A percentile compares a stretch with the other conserved stretches of the same genome.
phyloP scores from a whole-genome alignment of 352 stramenopile species.

The Phytophthora agathidicida region DNA sequence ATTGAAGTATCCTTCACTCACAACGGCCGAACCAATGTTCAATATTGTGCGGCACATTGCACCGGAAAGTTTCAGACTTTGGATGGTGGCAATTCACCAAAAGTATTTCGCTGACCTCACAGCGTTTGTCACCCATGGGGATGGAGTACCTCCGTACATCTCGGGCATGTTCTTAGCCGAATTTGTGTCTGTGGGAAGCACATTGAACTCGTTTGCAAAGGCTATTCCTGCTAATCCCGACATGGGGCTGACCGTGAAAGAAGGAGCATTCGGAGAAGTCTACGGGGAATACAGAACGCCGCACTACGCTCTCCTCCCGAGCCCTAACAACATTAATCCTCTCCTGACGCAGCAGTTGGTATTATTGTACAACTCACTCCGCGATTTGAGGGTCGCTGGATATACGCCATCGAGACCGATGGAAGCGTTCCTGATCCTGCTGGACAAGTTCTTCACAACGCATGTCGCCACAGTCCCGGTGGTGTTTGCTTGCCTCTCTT shows the following conservation, averaged over 20 bases:
- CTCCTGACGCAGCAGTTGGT: constrained; percentile 27
- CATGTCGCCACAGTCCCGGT: constrained; percentile 25
- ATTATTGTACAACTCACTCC: constrained; percentile 28
- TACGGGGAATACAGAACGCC: constrained; percentile 20
- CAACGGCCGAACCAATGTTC: not conserved
- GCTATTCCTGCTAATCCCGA: constrained; percentile 9
- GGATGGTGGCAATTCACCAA: constrained; percentile 1
- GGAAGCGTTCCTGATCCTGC: not conserved
- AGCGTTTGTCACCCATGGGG: not conserved
- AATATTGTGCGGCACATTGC: not conserved
- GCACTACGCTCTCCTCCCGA: constrained; percentile 10
- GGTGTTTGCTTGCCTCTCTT: constrained; percentile 38
- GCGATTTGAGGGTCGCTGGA: constrained; percentile 7
- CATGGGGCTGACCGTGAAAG: constrained; percentile 7
- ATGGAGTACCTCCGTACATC: constrained; percentile 10
- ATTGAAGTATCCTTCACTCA: not conserved
- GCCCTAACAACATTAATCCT: constrained; percentile 10
- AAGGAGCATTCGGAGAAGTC: constrained; percentile 20
- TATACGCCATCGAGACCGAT: not conserved
- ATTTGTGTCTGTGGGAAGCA: constrained; percentile 16
- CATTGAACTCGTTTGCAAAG: constrained; percentile 25
- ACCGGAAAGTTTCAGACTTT: not conserved
- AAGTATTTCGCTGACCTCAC: constrained; percentile 5
- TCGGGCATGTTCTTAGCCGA: constrained; percentile 29
- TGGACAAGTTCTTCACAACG: constrained; percentile 11